Evolutionary conservation across 768 basidiomycete species (phyloP), one percentile per base, ranked within the genome.

Genomic region (Neoboletus brunneissimus): DNA sequence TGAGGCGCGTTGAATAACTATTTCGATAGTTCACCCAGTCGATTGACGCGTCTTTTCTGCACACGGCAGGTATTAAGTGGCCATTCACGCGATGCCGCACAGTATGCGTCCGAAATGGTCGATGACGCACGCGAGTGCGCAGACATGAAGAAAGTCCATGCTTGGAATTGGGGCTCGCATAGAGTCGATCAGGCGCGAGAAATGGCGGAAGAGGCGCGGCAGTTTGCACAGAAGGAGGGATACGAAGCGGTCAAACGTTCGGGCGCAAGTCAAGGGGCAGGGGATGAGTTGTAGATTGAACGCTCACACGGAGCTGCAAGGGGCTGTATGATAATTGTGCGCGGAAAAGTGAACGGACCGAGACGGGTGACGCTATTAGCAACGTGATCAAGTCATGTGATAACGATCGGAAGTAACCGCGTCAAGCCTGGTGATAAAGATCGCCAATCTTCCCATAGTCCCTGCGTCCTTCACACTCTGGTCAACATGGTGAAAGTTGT

Each of bases 401-500:
- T 32, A 32, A 16, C 4, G 2, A 18, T 56, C 65, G 65, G 66
- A 52, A 58, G 38, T 42, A 55, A 48, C 60, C 63, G 63, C 29
- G 46, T 56, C 51, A 13, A 13, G 37, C 7, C 3, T 2, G 34
- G 20, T 6, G 63, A 67, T 66, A 66, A 66, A 51, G 57, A 59
- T 59, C 55, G 38, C 23, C 29, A 6, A 16, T 50, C 42, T 41
- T 16, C 23, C 16, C 46, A 18, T 13, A 34, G 15, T 43, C 7
- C 10, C 27, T 15, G 13, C 20, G 5, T 44, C 47, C 23, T 45
- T 42, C 46, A 27, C 13, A 20, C 51, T 51, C 57, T 51, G 23
- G 15, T 53, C 18, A 66, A 57, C 64, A 70, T 67, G 70, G 72
- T 72, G 25, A 94, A 95, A 76, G 92, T 85, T 79, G 93, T 92